These are phyloP conservation scores for Akanthomyces uredinophilus DNA, from an alignment of 2,329 filamentous ascomycete genomes.

Conservation along the genomic window DNA sequence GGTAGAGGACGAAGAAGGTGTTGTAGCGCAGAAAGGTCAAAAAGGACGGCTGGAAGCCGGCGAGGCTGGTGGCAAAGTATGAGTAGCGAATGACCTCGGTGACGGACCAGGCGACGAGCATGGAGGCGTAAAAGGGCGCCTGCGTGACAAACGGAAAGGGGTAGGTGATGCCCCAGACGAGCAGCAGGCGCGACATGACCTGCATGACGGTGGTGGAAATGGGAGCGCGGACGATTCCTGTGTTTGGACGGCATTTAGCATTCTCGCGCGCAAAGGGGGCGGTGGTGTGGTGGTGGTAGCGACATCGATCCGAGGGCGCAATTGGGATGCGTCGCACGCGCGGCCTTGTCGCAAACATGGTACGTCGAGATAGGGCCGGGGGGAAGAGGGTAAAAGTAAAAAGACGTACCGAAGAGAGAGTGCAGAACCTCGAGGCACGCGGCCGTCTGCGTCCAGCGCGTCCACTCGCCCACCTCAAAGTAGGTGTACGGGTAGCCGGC, in stretches of 20 bases:
- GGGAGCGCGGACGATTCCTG: slow-evolving; percentile 80
- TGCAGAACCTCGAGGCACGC: slow-evolving; percentile 82
- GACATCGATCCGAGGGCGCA: background rate
- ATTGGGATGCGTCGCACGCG: too few relatives aligned
- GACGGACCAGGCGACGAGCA: slow-evolving; percentile 82
- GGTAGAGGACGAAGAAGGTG: slow-evolving; percentile 89
- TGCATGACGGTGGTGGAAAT: slow-evolving; percentile 84
- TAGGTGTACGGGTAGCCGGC: slow-evolving; percentile 57
- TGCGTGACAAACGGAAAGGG: slow-evolving; percentile 63
- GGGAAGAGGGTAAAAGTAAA: too few relatives aligned
- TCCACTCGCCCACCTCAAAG: slow-evolving; percentile 58
- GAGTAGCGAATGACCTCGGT: slow-evolving; percentile 93
- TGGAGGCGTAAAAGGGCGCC: slow-evolving; percentile 62
- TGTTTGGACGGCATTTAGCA: background rate
- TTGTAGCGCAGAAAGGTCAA: slow-evolving; percentile 86
- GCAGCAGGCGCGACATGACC: slow-evolving; percentile 77
- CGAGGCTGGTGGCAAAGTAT: slow-evolving; percentile 76
- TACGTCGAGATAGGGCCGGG: background rate
- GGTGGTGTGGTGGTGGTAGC: background rate
- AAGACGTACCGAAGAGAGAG: slow-evolving; percentile 61
- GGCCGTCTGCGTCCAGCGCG: slow-evolving; percentile 76
- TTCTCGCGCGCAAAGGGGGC: background rate
- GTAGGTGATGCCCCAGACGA: slow-evolving; percentile 81
- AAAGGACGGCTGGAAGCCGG: slow-evolving; percentile 53
- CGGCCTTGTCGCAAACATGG: too few relatives aligned